Percentiles rank a stretch among this genome's conserved stretches.
Evolutionary conservation across 768 basidiomycete genomes (phyloP).

Genomic region (Crassisporium funariophilum): DNA sequence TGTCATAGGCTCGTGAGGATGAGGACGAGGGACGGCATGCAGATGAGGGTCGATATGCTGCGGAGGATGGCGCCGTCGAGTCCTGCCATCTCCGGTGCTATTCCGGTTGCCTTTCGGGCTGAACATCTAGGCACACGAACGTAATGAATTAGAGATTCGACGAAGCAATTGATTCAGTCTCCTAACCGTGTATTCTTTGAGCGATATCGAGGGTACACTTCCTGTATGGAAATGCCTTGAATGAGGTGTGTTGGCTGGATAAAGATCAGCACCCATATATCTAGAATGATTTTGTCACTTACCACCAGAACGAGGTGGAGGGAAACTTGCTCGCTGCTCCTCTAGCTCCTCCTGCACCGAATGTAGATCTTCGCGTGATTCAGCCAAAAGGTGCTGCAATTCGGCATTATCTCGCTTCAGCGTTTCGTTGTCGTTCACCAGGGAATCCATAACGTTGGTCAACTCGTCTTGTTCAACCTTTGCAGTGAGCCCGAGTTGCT

Average conservation of each 20-base stretch:
- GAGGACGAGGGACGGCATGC: no score
- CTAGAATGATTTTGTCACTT: constrained; percentile 7
- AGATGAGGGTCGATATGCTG: constrained; percentile 16
- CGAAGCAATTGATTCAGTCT: not conserved
- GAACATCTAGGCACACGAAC: constrained; percentile 12
- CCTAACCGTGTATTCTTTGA: constrained; percentile 38
- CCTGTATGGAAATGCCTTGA: constrained; percentile 43
- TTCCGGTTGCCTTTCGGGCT: constrained; percentile 16
- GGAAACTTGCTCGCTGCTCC: constrained; percentile 59
- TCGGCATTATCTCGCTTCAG: constrained; percentile 83
- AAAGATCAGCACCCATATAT: no score
- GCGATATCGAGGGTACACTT: constrained; percentile 45
- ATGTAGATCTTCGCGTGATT: constrained; percentile 77
- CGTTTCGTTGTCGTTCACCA: constrained; percentile 83
- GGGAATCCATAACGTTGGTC: constrained; percentile 72
- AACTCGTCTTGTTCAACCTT: constrained; percentile 59
- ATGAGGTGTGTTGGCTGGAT: constrained; percentile 43
- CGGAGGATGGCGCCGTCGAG: constrained; percentile 15
- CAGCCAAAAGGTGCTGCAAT: constrained; percentile 69
- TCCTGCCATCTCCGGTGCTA: constrained; percentile 18
- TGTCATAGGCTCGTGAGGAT: constrained; percentile 41
- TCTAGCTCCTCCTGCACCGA: constrained; percentile 73
- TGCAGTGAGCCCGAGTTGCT: constrained; percentile 45
- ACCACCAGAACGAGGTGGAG: constrained; percentile 45
- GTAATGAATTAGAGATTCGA: not conserved